A percentile compares a stretch with the other conserved stretches of the same genome.
Conservation (phyloP, 1,284 basidiomycete genomes). For the Ustilago vetiveriae region DNA sequence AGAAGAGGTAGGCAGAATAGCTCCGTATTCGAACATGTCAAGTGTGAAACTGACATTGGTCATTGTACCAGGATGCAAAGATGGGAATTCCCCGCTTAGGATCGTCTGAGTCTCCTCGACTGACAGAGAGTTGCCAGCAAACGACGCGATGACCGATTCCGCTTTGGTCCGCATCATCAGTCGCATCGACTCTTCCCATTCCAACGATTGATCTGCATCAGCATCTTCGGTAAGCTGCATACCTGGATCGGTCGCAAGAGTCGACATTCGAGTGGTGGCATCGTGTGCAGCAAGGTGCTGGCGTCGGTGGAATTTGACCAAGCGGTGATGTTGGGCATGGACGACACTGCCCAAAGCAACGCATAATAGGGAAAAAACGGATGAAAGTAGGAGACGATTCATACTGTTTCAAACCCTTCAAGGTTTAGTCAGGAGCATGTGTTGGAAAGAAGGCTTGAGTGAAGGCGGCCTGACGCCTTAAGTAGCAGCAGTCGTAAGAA, state of each 20-base stretch:
- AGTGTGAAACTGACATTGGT: conserved; percentile 23
- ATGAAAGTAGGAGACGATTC: background rate
- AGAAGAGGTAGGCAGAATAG: conserved; percentile 8
- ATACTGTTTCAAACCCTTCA: no score
- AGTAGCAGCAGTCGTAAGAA: background rate
- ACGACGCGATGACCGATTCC: conserved; percentile 20
- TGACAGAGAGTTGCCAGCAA: conserved; percentile 7
- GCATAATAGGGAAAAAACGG: background rate
- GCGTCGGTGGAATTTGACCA: conserved; percentile 8
- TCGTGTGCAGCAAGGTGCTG: background rate
- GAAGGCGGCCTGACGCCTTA: background rate
- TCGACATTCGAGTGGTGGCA: background rate
- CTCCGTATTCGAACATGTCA: conserved; percentile 26
- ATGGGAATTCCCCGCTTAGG: conserved; percentile 8
- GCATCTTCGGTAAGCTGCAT: conserved; percentile 16
- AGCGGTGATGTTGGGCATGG: background rate
- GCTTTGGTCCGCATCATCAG: conserved; percentile 28
- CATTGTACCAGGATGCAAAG: conserved; percentile 19
- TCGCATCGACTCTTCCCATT: conserved; percentile 21
- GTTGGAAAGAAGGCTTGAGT: background rate
- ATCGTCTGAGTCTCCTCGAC: conserved; percentile 14
- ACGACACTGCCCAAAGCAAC: background rate
- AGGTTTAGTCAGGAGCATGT: no score
- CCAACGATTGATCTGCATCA: conserved; percentile 9
- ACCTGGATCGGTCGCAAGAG: conserved; percentile 1